Evolutionary conservation across 2,329 filamentous ascomycete genomes (phyloP).

Genomic region (Paraphoma sp.): DNA sequence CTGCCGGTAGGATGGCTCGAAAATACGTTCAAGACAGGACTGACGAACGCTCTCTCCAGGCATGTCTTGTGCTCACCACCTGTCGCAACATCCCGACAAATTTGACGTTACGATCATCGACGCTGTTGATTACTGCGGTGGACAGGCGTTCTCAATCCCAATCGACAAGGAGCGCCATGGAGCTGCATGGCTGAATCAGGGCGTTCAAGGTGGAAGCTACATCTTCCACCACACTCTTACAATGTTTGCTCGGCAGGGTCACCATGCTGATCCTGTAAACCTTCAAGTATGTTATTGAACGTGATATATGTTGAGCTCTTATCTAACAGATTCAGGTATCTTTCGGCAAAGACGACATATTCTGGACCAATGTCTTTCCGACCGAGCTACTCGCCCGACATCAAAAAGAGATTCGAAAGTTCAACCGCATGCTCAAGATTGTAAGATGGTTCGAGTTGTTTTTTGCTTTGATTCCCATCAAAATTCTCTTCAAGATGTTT

Average conservation of each 20-base stretch:
- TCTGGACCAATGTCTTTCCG: slow-evolving; percentile 72
- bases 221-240: slow-evolving; percentile 73
- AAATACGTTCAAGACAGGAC: neutral
- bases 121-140: slow-evolving; percentile 63
- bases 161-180: slow-evolving; percentile 64
- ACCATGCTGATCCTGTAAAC: slow-evolving; percentile 63
- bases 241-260: slow-evolving; percentile 66
- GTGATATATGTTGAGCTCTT: neutral
- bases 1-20: slow-evolving; percentile 39
- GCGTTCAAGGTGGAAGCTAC: slow-evolving; percentile 68
- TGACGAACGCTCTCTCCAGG: slow-evolving; percentile 40
- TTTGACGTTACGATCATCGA: slow-evolving; percentile 67
- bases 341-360: slow-evolving; percentile 67
- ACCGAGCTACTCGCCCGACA: slow-evolving; percentile 64
- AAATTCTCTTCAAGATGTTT: slow-evolving; percentile 70
- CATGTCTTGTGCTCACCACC: slow-evolving; percentile 70
- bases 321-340: slow-evolving; percentile 52
- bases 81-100: slow-evolving; percentile 69
- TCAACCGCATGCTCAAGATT: slow-evolving; percentile 62
- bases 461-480: slow-evolving; percentile 67
- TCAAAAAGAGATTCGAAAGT: slow-evolving; percentile 62
- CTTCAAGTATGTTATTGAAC: slow-evolving; percentile 54
- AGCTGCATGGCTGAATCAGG: slow-evolving; percentile 67
- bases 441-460: slow-evolving; percentile 67
- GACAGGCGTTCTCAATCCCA: slow-evolving; percentile 65